Evolutionary conservation across 495 filamentous ascomycete species (phyloP).

Genomic region (Aspergillus saccharolyticus): DNA sequence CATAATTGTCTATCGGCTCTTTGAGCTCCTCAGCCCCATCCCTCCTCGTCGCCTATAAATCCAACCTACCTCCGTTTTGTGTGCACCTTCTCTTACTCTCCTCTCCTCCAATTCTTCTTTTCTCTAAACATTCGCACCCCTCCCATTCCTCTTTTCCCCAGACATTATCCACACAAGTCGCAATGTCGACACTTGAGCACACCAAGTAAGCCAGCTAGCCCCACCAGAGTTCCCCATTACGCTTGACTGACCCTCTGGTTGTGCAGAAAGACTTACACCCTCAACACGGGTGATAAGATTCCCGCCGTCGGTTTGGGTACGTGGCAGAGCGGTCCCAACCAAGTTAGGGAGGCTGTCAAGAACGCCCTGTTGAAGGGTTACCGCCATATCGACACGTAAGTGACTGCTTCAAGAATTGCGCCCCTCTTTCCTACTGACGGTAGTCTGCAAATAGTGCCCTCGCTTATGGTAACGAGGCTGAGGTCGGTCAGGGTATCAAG

Average conservation of each 20-base stretch:
- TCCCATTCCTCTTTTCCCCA: background rate
- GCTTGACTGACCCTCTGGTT: background rate
- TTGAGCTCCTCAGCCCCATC: background rate
- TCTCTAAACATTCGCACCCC: background rate
- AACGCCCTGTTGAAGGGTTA: constrained; percentile 70
- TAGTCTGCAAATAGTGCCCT: constrained; percentile 48
- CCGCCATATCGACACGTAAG: constrained; percentile 62
- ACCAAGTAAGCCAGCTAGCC: constrained; percentile 32
- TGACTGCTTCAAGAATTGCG: background rate
- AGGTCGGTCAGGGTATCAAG: constrained; percentile 73
- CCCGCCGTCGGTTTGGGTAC: constrained; percentile 80
- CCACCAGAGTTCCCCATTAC: background rate
- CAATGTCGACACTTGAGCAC: constrained; percentile 38
- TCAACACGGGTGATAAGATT: constrained; percentile 76
- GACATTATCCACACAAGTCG: constrained; percentile 10
- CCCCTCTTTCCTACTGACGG: background rate
- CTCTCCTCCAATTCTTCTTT: background rate
- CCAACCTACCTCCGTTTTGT: background rate
- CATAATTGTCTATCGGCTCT: background rate
- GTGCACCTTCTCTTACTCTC: background rate
- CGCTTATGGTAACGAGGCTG: constrained; percentile 79
- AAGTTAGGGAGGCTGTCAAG: constrained; percentile 68
- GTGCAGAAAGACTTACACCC: constrained; percentile 58
- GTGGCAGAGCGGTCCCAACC: constrained; percentile 65
- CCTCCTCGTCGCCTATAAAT: background rate